Percentiles rank a stretch among this genome's conserved stretches.
Conservation (phyloP, 306 rosid species). For the Dalbergia cultrata region DNA sequence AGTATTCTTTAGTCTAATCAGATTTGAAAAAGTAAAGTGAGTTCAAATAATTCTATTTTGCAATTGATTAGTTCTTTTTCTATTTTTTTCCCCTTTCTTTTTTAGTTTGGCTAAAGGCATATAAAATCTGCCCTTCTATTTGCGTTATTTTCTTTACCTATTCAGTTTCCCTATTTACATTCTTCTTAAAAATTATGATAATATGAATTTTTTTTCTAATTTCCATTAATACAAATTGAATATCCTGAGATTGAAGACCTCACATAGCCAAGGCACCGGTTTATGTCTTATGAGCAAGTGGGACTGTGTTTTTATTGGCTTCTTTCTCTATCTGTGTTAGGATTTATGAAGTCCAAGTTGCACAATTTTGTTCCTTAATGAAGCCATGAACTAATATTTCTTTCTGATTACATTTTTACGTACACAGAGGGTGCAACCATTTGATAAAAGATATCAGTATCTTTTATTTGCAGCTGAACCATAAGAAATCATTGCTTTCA, state of each 20-base stretch:
- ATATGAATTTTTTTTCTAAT: neutral
- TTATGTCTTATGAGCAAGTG: constrained; percentile 99
- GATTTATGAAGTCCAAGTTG: neutral
- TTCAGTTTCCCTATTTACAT: neutral
- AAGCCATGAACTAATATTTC: constrained; percentile 18
- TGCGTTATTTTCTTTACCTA: neutral
- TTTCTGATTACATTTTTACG: constrained; percentile 29
- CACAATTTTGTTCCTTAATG: constrained; percentile 7
- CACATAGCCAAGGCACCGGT: constrained; percentile 87
- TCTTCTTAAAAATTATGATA: neutral
- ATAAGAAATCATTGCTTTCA: constrained; percentile 89
- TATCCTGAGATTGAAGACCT: constrained; percentile 98
- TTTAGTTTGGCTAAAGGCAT: neutral
- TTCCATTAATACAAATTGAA: constrained; percentile 70
- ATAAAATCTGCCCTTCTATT: neutral
- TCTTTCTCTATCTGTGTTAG: neutral
- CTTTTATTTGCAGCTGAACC: constrained; percentile 95
- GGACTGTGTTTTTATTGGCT: constrained; percentile 21
- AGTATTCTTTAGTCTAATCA: neutral
- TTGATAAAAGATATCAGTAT: constrained; percentile 88
- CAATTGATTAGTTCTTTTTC: neutral
- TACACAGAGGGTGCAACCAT: constrained; percentile 77
- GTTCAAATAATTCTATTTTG: neutral
- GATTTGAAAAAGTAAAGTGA: neutral
- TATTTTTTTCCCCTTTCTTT: no score